Conservation (phyloP, 176 grass and related monocot genomes). For the bread wheat (Triticum aestivum) region IWGSC_CS_RefSeq_v2.1 NC_057810.1:431434591-431435090, state of each 20-base stretch:
- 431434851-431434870: neutral
- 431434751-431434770: neutral
- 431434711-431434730: too few relatives aligned
- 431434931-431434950: neutral
- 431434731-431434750: too few relatives aligned
- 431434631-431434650: too few relatives aligned
- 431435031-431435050: neutral
- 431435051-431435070: neutral
- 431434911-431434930: neutral
- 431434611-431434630: neutral
- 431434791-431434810: neutral
- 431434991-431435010: neutral
- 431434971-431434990: too few relatives aligned
- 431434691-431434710: too few relatives aligned
- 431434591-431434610: too few relatives aligned
- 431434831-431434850: neutral
- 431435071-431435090: neutral
- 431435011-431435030: neutral
- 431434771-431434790: neutral
- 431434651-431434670: too few relatives aligned
- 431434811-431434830: neutral
- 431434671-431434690: too few relatives aligned
- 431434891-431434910: neutral
- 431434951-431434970: neutral
- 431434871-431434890: neutral